Base-by-base conservation (phyloP, 352 stramenopile genomes). In the Phytophthora hybrid region DNA sequence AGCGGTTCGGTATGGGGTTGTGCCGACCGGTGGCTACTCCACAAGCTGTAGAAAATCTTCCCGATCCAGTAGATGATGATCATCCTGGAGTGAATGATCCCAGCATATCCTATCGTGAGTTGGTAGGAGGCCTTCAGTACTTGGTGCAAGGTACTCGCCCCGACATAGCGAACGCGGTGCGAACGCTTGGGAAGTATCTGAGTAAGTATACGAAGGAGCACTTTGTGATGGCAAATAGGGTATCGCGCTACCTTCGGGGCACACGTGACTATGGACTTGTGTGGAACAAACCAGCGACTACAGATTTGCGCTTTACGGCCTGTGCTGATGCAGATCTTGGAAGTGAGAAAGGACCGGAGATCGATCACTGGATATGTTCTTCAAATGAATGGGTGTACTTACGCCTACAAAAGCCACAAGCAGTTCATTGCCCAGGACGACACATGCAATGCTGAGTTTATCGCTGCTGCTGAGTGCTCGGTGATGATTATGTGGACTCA, bases 271-370 rank as follows among this genome's bases (percentile, higher is more conserved):
- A 58, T 54, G 63, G 63, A 47, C 6, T 64, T 9, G 18, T 61
- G 52, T 63, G 39, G 63, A 14, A 59, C 39, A 70, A 53, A 19
- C 16, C 52, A 37, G 11, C 10, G 2, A 54, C 31, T 13, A 39
- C 62, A 34, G 52, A 69, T 51, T 57, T 69, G 23, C 52, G 62
- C 56, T 69, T 69, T 47, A 56, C 39, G 21, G 62, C 52, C 10
- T 61, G 62, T 32, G 51, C 52, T 11, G 62, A 69, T 62, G 52
- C 62, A 7, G 62, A 69, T 62, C 62, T 69, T 34, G 39, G 52
- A 14, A 56, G 37, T 26, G 62, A 61, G 37, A 62, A 61, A 16
- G 54, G 44, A 70, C 58, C 54, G 53, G 5, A 46, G 19, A 58
- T 63, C 63, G 4, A 59, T 63, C 7, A 63, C 63, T 2, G 41